phyloP scores from a whole-genome alignment of 2,329 filamentous ascomycete genomes.

The Paecilomyces niveus region DNA sequence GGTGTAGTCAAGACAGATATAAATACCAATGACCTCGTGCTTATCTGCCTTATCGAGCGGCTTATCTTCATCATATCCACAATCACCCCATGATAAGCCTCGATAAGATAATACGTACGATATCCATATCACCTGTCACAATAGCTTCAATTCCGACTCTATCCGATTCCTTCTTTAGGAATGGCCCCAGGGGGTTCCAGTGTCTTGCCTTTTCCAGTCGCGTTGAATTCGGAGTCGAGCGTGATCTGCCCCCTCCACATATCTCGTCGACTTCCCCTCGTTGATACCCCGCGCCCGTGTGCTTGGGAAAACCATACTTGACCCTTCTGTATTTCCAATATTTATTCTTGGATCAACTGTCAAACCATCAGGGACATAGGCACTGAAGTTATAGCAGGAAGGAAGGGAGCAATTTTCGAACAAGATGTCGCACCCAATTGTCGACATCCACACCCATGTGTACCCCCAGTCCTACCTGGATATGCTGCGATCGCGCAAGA shows the following conservation, averaged over 20 bases:
- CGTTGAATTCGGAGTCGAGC: not conserved
- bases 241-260: not conserved
- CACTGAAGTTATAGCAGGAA: not conserved
- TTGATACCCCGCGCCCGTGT: not conserved
- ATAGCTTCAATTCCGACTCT: not conserved
- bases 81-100: not conserved
- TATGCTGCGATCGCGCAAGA: conserved; percentile 47
- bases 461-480: conserved; percentile 55
- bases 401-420: not conserved
- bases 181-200: not conserved
- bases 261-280: not conserved
- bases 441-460: conserved; percentile 59
- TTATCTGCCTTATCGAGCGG: not conserved
- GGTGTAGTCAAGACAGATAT: not conserved
- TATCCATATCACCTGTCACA: not conserved
- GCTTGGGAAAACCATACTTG: not conserved
- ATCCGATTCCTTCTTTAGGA: not conserved
- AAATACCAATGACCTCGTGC: not conserved
- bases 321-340: not conserved
- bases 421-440: conserved; percentile 33
- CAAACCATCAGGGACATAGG: too few species aligned
- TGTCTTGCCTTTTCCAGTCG: not conserved
- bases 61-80: not conserved
- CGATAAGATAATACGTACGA: not conserved
- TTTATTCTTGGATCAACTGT: not conserved